These are phyloP conservation scores for Gossypium anomalum DNA, from an alignment of 345 rosid genomes.

Conservation along the genomic window DNA sequence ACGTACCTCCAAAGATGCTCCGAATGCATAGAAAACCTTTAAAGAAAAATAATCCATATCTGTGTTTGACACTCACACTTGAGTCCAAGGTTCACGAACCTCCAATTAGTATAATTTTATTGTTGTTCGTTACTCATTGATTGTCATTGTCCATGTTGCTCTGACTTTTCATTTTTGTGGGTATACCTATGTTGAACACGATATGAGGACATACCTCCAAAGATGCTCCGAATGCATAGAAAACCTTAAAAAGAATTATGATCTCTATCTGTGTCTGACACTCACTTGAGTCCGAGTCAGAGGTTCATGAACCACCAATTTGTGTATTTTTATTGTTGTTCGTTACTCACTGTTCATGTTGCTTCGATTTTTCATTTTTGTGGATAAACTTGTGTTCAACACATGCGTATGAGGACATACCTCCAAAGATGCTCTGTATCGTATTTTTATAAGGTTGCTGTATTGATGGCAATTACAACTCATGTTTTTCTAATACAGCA, in stretches of 20 bases:
- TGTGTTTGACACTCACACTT: background rate
- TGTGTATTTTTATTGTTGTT: background rate
- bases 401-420: background rate
- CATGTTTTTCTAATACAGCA: conserved; percentile 33
- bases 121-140: background rate
- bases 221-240: background rate
- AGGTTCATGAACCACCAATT: background rate
- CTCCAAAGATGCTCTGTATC: background rate
- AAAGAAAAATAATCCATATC: background rate
- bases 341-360: background rate
- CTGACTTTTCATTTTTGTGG: background rate
- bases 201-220: background rate
- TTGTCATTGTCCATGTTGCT: background rate
- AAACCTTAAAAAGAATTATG: background rate
- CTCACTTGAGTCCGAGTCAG: background rate
- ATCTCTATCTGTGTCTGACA: background rate
- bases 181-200: background rate
- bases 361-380: background rate
- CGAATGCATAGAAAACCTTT: background rate
- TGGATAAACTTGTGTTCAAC: background rate
- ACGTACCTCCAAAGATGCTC: background rate
- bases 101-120: too few species aligned
- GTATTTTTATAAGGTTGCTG: background rate
- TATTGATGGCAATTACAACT: background rate
- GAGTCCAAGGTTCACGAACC: background rate